Evolutionary conservation across 768 basidiomycete genomes (phyloP).

Genomic region (Strobilomyces confusus): DNA sequence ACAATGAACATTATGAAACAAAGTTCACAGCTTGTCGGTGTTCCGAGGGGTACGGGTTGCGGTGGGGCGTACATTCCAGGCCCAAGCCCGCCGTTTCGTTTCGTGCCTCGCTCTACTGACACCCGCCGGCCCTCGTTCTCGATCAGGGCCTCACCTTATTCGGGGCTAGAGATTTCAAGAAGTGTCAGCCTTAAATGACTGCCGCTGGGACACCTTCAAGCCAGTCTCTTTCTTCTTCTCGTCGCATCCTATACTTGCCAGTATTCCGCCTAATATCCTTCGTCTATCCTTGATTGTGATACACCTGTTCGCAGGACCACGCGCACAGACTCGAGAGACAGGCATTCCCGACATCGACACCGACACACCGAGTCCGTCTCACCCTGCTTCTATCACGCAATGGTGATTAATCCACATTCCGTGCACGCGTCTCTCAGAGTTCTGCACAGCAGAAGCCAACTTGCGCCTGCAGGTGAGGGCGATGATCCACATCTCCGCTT

Average conservation of each 20-base stretch:
- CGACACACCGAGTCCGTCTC: not conserved
- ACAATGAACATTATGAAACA: no score
- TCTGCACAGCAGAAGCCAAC: not conserved
- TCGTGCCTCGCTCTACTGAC: not conserved
- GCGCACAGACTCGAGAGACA: not conserved
- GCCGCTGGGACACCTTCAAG: not conserved
- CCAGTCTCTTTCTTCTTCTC: not conserved
- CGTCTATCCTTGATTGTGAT: not conserved
- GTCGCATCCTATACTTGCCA: not conserved
- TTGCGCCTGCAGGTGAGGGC: constrained; percentile 8
- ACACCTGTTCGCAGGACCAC: not conserved
- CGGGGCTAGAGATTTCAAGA: not conserved
- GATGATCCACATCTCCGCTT: constrained; percentile 13
- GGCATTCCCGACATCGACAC: not conserved
- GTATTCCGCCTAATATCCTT: not conserved
- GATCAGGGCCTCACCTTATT: not conserved
- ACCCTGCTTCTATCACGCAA: not conserved
- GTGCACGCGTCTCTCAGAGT: not conserved
- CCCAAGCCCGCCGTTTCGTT: not conserved
- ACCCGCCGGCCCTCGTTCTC: not conserved
- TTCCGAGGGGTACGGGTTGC: not conserved
- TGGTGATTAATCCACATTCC: not conserved
- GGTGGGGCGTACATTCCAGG: not conserved
- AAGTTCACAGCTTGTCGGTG: not conserved
- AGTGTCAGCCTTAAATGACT: not conserved